Evolutionary conservation across 129 eudicot species (phyloP).

Genomic region (carrot (Daucus carota)): DNA sequence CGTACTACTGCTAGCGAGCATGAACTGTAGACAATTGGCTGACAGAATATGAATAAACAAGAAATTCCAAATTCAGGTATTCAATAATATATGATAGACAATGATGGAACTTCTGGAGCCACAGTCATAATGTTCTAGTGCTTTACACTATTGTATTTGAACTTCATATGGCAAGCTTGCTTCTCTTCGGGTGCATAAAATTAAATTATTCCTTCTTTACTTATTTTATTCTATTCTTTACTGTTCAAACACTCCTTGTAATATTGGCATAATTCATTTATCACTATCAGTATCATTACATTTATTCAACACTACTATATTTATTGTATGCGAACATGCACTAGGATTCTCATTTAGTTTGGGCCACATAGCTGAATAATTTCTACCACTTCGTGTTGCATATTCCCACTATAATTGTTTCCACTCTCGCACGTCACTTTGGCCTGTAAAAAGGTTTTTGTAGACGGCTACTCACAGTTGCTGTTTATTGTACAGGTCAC

Average conservation of each 20-base stretch:
- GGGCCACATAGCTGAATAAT: background rate
- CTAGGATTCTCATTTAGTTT: background rate
- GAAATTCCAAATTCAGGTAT: background rate
- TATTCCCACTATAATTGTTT: background rate
- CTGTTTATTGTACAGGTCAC: conserved; percentile 26
- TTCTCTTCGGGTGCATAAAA: background rate
- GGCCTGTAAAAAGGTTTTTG: background rate
- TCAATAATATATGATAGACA: background rate
- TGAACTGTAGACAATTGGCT: background rate
- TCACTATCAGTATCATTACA: too few relatives aligned
- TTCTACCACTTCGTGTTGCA: background rate
- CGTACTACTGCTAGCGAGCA: too few relatives aligned
- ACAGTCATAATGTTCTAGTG: background rate
- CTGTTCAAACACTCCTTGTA: background rate
- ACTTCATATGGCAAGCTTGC: background rate
- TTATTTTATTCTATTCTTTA: background rate
- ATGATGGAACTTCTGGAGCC: background rate
- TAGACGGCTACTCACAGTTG: background rate
- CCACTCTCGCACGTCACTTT: background rate
- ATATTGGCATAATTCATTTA: background rate
- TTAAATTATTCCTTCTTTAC: background rate
- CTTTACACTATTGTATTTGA: background rate
- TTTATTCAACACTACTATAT: background rate
- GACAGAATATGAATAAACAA: background rate
- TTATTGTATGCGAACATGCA: background rate